phyloP scores from a whole-genome alignment of 2,329 filamentous ascomycete species.

The Verticillium zaregamsianum region DNA sequence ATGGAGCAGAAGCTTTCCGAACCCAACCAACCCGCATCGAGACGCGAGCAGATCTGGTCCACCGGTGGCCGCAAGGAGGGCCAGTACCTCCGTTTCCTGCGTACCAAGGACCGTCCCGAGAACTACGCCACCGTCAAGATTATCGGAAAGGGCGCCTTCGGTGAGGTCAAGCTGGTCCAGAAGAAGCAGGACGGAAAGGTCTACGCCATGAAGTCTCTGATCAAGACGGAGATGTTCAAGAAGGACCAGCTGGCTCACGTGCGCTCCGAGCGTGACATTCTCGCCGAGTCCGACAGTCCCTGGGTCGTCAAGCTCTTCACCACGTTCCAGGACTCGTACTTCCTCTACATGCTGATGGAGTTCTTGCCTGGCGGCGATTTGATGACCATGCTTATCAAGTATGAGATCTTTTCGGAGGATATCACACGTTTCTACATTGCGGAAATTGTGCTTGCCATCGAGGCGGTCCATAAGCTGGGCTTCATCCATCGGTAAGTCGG shows the following conservation, averaged over 20 bases:
- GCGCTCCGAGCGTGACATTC: slow-evolving; percentile 92
- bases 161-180: slow-evolving; percentile 96
- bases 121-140: slow-evolving; percentile 98
- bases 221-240: slow-evolving; percentile 99
- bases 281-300: slow-evolving; percentile 98
- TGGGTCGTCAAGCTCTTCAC: slow-evolving; percentile 99
- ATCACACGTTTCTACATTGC: slow-evolving; percentile 99
- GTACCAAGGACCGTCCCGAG: slow-evolving; percentile 86
- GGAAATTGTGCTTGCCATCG: slow-evolving; percentile 95
- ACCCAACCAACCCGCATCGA: slow-evolving; percentile 65
- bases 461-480: slow-evolving; percentile 94
- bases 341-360: slow-evolving; percentile 99
- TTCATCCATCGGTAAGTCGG: slow-evolving; percentile 88
- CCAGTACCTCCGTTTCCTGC: slow-evolving; percentile 87
- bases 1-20: slow-evolving; percentile 83
- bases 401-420: slow-evolving; percentile 98
- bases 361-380: slow-evolving; percentile 96
- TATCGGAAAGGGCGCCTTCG: slow-evolving; percentile 97
- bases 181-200: slow-evolving; percentile 95
- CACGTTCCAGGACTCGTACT: slow-evolving; percentile 94
- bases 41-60: slow-evolving; percentile 81
- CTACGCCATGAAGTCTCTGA: slow-evolving; percentile 95
- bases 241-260: slow-evolving; percentile 98
- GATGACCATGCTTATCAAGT: slow-evolving; percentile 99
- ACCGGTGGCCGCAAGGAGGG: slow-evolving; percentile 84